Conservation (phyloP, 148 eudicot species). For the Linanthus parryae region DNA sequence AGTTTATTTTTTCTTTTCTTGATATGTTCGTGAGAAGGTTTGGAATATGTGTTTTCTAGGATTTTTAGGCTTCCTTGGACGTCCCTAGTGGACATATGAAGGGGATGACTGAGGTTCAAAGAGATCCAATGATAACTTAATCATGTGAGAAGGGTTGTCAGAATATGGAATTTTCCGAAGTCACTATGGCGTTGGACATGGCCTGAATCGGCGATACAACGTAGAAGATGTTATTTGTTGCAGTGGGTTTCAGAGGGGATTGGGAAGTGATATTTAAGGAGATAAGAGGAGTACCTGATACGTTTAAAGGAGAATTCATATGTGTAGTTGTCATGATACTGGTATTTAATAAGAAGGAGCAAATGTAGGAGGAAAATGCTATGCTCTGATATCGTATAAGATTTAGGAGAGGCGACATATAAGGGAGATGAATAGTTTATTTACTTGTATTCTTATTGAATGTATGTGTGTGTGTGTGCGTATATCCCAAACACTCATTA, state of each 20-base stretch:
- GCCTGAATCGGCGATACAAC: neutral
- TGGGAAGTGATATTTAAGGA: neutral
- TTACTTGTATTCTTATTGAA: no score
- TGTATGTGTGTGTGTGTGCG: no score
- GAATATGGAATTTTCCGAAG: no score
- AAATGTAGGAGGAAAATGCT: no score
- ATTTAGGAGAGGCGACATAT: no score
- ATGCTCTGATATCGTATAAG: no score
- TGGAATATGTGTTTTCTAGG: neutral
- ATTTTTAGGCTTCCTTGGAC: neutral
- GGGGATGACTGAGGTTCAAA: neutral
- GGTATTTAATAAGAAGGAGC: no score
- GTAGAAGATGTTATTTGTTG: constrained; percentile 5
- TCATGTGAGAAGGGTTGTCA: neutral
- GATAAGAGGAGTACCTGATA: no score
- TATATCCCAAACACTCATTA: no score
- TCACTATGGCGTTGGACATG: neutral
- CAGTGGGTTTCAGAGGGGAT: neutral
- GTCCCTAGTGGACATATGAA: neutral
- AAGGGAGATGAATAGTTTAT: no score
- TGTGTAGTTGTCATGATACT: no score
- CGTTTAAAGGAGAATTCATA: no score
- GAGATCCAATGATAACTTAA: constrained; percentile 7
- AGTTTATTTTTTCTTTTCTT: neutral
- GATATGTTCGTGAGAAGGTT: neutral